A percentile compares a stretch with the other conserved stretches of the same genome.
phyloP scores from a whole-genome alignment of 805 yeast genomes.

The Allodekkera sacchari region DNA sequence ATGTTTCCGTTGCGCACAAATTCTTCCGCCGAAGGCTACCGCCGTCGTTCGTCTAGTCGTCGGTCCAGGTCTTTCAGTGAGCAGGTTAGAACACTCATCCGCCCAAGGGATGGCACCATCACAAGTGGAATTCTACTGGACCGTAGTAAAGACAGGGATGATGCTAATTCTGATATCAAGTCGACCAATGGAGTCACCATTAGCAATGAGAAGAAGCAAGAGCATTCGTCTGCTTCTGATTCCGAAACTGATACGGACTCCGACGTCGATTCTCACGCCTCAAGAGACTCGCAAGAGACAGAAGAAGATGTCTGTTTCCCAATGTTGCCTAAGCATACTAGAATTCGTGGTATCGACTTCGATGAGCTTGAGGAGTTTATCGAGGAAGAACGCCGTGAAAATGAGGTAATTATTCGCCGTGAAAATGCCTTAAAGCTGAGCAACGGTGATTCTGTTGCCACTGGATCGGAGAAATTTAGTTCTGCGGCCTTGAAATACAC shows the following conservation, averaged over 20 bases:
- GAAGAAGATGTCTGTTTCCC: constrained; percentile 99
- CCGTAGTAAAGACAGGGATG: constrained; percentile 3
- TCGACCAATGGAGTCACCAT: constrained; percentile 4
- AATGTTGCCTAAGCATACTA: constrained; percentile 58
- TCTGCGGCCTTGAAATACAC: constrained; percentile 57
- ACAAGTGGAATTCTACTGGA: constrained; percentile 25
- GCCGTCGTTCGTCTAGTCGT: constrained; percentile 6
- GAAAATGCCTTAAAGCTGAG: constrained; percentile 22
- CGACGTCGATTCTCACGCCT: constrained; percentile 64
- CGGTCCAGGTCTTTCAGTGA: constrained; percentile 36
- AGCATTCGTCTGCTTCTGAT: no score
- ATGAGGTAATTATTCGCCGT: constrained; percentile 25
- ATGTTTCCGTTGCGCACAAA: constrained; percentile 1
- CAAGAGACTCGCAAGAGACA: constrained; percentile 78
- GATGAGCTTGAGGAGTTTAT: constrained; percentile 83
- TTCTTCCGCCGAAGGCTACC: neutral
- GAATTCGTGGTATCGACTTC: constrained; percentile 75
- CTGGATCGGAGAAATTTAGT: constrained; percentile 30
- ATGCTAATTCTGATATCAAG: constrained; percentile 4
- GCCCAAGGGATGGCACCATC: constrained; percentile 24
- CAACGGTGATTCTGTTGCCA: constrained; percentile 16
- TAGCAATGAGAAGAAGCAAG: no score
- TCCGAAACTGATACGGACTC: constrained; percentile 44
- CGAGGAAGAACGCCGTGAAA: constrained; percentile 48
- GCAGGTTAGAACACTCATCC: constrained; percentile 29